These are phyloP conservation scores for Ascochyta clinopodiicola DNA, from an alignment of 2,329 filamentous ascomycete species.

Conservation along the genomic window DNA sequence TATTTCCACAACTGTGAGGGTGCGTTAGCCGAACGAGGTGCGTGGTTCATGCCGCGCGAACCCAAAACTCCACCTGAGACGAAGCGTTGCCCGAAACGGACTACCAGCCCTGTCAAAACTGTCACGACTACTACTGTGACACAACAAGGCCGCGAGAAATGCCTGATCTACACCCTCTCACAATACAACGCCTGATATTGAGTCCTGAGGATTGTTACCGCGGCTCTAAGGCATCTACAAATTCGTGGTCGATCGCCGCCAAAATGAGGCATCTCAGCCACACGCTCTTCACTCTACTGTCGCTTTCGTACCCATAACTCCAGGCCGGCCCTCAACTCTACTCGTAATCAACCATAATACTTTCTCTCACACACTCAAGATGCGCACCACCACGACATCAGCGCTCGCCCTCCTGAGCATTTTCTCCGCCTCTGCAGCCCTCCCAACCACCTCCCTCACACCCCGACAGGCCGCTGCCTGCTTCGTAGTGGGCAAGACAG, in stretches of 20 bases:
- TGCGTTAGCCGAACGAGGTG: neutral
- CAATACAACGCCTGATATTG: slow-evolving; percentile 11
- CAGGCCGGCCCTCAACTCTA: slow-evolving; percentile 10
- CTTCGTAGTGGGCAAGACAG: slow-evolving; percentile 60
- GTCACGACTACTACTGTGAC: slow-evolving; percentile 16
- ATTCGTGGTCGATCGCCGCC: neutral
- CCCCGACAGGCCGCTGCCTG: slow-evolving; percentile 50
- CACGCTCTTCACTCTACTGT: neutral
- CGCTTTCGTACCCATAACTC: neutral
- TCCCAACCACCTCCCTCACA: slow-evolving; percentile 17
- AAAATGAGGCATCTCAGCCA: neutral
- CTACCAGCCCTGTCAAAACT: slow-evolving; percentile 20
- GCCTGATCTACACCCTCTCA: slow-evolving; percentile 23
- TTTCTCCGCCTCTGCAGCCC: slow-evolving; percentile 19
- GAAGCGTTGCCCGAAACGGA: slow-evolving; percentile 9
- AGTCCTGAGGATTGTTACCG: slow-evolving; percentile 6
- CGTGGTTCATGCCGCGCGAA: slow-evolving; percentile 7
- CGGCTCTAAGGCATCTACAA: slow-evolving; percentile 13
- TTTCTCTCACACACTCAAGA: slow-evolving; percentile 4
- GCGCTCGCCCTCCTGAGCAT: slow-evolving; percentile 21
- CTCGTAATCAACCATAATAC: slow-evolving; percentile 3
- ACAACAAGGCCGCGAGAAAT: slow-evolving; percentile 17
- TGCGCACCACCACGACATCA: slow-evolving; percentile 26
- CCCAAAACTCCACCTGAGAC: slow-evolving; percentile 18
- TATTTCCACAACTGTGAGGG: neutral